Evolutionary conservation across 2,329 filamentous ascomycete genomes (phyloP), one percentile per base, ranked within the genome.

Genomic region (Ambrosiella cleistominuta): DNA sequence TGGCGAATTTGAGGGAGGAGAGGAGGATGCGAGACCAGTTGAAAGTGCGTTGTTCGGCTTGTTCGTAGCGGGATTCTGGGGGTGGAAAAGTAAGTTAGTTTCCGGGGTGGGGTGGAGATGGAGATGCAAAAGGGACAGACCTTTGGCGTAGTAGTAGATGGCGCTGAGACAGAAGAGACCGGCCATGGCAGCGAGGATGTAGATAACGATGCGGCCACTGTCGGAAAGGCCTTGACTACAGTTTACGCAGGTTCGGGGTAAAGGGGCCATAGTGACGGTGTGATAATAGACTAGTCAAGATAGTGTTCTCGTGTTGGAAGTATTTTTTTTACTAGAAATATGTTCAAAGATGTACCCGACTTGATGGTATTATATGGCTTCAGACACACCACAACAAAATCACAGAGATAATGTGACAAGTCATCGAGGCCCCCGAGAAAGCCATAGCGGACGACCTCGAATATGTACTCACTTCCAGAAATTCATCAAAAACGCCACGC

Each of bases 141-240:
- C 57, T 36, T 59, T 59, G 8, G 54, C 47, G 54, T 59, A 59
- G 53, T 59, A 59, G 38, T 59, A 59, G 5, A 56, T 36, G 27
- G 54, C 44, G 5, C 45, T 56, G 9, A 59, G 13, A 45, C 57
- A 59, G 39, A 59, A 59, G 11, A 59, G 27, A 2, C 53, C 57
- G 38, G 38, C 44, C 2, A 56, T n/a, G 7, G 38, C 38, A 1
- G 54, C 37, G 11, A 52, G n/a, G 27, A 56, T 50, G 17, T 59
- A 59, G 47, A 59, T 59, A 45, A 50, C 19, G 12, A 36, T n/a
- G 27, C 47, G 17, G 8, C 47, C 47, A 19, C 47, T 15, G 17
- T 36, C 47, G 9, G 47, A 51, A 36, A 51, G 47, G 9, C 47
- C 11, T 35, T n/a, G 11, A 36, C 7, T 35, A 13, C 51, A 58